These are phyloP conservation scores for Aspergillus nidulans DNA, from an alignment of 495 filamentous ascomycete species.

Conservation along the genomic window DNA sequence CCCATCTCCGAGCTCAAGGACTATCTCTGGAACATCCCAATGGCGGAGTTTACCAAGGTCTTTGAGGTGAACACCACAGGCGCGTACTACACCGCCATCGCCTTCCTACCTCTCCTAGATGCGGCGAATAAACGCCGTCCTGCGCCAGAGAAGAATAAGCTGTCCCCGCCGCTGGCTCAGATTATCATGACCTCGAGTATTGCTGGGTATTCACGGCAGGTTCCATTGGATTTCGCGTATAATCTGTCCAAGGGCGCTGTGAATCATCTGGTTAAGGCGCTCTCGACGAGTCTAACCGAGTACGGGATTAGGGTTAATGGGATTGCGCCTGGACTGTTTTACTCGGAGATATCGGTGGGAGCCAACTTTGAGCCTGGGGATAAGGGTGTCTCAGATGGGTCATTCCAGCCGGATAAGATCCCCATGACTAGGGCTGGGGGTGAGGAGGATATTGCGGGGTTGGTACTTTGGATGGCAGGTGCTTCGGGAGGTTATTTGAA, in stretches of 20 bases:
- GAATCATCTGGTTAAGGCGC: slow-evolving; percentile 60
- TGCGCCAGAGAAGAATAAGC: slow-evolving; percentile 28
- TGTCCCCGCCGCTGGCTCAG: slow-evolving; percentile 53
- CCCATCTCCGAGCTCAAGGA: slow-evolving; percentile 51
- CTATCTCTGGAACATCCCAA: slow-evolving; percentile 43
- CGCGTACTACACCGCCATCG: slow-evolving; percentile 59
- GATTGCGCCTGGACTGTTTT: slow-evolving; percentile 63
- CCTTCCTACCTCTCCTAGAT: slow-evolving; percentile 60
- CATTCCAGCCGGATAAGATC: slow-evolving; percentile 41
- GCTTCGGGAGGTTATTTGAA: slow-evolving; percentile 58
- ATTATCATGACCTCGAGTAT: slow-evolving; percentile 63
- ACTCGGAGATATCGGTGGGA: slow-evolving; percentile 55
- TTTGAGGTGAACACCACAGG: slow-evolving; percentile 57
- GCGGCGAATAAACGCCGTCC: slow-evolving; percentile 51
- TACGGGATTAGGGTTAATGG: slow-evolving; percentile 62
- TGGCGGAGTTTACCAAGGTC: slow-evolving; percentile 55
- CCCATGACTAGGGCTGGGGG: slow-evolving; percentile 50
- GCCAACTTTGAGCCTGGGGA: slow-evolving; percentile 15
- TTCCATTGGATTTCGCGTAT: slow-evolving; percentile 58
- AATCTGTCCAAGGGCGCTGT: slow-evolving; percentile 59
- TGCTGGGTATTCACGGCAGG: slow-evolving; percentile 51
- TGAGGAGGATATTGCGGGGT: slow-evolving; percentile 60
- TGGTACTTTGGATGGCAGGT: slow-evolving; percentile 60
- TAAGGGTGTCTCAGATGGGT: slow-evolving; percentile 33
- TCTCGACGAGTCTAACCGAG: slow-evolving; percentile 47